phyloP scores from a whole-genome alignment of 441 rosid genomes.

The Croton setiger region DNA sequence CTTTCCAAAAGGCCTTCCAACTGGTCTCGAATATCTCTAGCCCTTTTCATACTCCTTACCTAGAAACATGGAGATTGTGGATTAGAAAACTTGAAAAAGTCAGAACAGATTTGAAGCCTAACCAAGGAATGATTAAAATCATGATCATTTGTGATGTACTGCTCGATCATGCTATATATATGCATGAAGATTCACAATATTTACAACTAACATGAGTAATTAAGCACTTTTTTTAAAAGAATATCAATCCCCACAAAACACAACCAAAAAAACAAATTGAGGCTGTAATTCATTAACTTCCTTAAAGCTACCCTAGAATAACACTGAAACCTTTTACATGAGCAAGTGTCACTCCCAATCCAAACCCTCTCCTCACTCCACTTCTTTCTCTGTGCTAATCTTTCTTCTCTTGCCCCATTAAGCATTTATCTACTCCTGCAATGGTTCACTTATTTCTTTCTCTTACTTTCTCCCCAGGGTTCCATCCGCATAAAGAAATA shows the following conservation, averaged over 20 bases:
- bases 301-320: neutral
- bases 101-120: neutral
- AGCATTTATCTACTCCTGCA: neutral
- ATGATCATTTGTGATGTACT: neutral
- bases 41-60: constrained; percentile 98
- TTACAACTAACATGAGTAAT: neutral
- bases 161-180: neutral
- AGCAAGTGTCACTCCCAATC: too few species aligned
- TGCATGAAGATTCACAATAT: neutral
- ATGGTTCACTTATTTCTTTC: neutral
- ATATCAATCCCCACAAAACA: neutral
- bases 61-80: constrained; percentile 29
- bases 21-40: constrained; percentile 92
- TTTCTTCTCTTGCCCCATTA: neutral
- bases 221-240: neutral
- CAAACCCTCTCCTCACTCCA: neutral
- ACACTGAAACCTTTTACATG: neutral
- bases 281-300: neutral
- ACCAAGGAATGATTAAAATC: constrained; percentile 1
- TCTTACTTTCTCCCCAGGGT: neutral
- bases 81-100: constrained; percentile 14
- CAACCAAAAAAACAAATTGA: neutral
- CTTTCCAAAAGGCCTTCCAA: constrained; percentile 95
- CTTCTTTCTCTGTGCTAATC: neutral
- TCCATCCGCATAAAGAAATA: neutral